Evolutionary conservation across 257 asterid genomes (phyloP).

Genomic region (Solanum medicagineum): DNA sequence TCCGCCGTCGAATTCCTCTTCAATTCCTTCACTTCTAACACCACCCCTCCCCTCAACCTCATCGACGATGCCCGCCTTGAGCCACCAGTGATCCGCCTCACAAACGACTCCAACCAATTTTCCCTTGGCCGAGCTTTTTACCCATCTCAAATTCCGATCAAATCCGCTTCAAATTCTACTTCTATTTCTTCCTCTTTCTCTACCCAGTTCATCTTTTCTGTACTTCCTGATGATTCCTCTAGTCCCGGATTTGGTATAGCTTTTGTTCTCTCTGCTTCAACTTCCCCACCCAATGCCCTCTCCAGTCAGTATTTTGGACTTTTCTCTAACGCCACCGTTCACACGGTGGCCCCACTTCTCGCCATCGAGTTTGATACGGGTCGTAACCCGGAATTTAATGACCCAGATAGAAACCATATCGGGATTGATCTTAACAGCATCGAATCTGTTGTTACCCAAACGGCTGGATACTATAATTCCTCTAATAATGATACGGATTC

Average conservation of each 20-base stretch:
- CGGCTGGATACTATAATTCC: slow-evolving; percentile 42
- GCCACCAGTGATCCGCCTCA: slow-evolving; percentile 66
- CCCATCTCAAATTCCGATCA: slow-evolving; percentile 34
- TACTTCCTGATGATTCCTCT: slow-evolving; percentile 45
- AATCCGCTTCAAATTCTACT: slow-evolving; percentile 14
- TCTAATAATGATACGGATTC: not conserved
- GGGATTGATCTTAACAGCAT: slow-evolving; percentile 53
- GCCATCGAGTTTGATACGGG: slow-evolving; percentile 77
- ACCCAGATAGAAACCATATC: slow-evolving; percentile 46
- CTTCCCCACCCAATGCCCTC: slow-evolving; percentile 35
- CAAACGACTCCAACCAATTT: slow-evolving; percentile 47
- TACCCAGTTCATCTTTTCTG: slow-evolving; percentile 69
- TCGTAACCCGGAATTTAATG: slow-evolving; percentile 48
- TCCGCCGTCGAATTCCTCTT: slow-evolving; percentile 48
- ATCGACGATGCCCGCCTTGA: slow-evolving; percentile 43
- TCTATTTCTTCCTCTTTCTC: slow-evolving; percentile 47
- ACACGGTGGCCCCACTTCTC: slow-evolving; percentile 39
- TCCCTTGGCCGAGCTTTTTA: slow-evolving; percentile 61
- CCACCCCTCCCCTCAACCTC: slow-evolving; percentile 27
- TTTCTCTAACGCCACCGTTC: slow-evolving; percentile 20
- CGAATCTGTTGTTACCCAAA: slow-evolving; percentile 13
- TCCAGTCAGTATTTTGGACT: slow-evolving; percentile 63
- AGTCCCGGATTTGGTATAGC: slow-evolving; percentile 83
- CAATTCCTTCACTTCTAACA: slow-evolving; percentile 43
- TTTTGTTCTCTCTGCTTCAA: slow-evolving; percentile 51